Evolutionary conservation across 768 basidiomycete genomes (phyloP).

Genomic region (Collybia sordida): DNA sequence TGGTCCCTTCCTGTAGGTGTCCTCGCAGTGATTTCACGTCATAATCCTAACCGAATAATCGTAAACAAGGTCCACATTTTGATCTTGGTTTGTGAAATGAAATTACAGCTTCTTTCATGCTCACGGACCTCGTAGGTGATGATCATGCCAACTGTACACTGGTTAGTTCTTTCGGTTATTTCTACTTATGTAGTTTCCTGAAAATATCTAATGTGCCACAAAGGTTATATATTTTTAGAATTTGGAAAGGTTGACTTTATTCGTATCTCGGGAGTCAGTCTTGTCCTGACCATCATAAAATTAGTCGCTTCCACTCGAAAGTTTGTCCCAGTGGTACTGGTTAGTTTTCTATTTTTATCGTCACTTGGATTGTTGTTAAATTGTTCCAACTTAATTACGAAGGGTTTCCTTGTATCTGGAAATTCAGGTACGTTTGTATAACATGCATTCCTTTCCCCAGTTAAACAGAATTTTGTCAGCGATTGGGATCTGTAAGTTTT

Average conservation of each 20-base stretch:
- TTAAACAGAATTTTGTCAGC: background rate
- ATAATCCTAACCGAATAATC: no score
- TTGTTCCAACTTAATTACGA: no score
- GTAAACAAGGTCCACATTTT: background rate
- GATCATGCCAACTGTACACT: background rate
- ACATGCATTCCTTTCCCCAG: background rate
- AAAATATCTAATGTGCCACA: background rate
- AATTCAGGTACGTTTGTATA: background rate
- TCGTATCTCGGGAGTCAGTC: background rate
- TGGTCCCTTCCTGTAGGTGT: no score
- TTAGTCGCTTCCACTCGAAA: no score
- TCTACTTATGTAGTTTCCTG: no score
- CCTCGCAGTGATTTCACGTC: no score
- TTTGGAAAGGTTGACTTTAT: background rate
- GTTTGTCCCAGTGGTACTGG: no score
- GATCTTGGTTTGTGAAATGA: background rate
- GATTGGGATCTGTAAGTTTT: background rate
- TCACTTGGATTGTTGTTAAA: no score
- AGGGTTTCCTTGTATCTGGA: background rate
- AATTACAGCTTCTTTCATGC: no score
- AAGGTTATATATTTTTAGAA: constrained; percentile 1
- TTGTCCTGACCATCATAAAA: background rate
- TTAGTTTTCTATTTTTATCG: no score
- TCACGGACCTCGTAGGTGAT: background rate
- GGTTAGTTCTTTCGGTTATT: no score